These are phyloP conservation scores for Rhizophlyctis rosea DNA, from an alignment of 192 early-diverging fungal species.

Conservation along the genomic window DNA sequence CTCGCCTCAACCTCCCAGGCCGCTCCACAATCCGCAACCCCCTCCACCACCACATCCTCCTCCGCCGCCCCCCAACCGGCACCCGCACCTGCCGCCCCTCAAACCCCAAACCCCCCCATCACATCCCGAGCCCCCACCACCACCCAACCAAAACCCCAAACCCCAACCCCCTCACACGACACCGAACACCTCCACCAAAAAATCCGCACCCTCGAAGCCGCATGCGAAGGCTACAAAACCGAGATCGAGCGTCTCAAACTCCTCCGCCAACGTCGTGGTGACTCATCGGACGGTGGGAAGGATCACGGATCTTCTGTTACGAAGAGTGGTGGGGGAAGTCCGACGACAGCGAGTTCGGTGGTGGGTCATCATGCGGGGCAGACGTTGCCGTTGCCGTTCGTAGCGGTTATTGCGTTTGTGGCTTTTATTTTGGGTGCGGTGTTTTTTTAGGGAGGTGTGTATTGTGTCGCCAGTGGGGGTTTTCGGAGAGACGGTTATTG, in stretches of 20 bases:
- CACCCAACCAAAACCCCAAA: background rate
- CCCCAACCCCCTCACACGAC: conserved; percentile 24
- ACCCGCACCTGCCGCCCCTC: conserved; percentile 2
- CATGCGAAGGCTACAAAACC: conserved; percentile 53
- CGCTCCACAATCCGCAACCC: background rate
- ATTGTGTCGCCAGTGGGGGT: too few relatives aligned
- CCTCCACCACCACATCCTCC: conserved; percentile 9
- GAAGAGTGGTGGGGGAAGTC: too few relatives aligned
- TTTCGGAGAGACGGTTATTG: too few relatives aligned
- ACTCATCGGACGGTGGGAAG: too few relatives aligned
- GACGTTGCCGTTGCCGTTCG: too few relatives aligned
- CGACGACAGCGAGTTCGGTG: too few relatives aligned
- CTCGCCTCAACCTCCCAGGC: background rate
- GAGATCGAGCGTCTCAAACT: conserved; percentile 51
- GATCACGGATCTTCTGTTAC: too few relatives aligned
- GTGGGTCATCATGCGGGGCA: too few relatives aligned
- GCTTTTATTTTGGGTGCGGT: background rate
- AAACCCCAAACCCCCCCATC: background rate
- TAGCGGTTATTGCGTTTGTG: background rate
- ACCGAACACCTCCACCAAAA: conserved; percentile 35
- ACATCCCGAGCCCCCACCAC: background rate
- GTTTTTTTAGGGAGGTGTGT: background rate
- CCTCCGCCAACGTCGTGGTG: conserved; percentile 35
- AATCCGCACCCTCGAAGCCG: conserved; percentile 41
- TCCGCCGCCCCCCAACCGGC: background rate